Base-by-base conservation (phyloP, 2,329 filamentous ascomycete genomes). In the Chaetomiaceae sp. region DNA sequence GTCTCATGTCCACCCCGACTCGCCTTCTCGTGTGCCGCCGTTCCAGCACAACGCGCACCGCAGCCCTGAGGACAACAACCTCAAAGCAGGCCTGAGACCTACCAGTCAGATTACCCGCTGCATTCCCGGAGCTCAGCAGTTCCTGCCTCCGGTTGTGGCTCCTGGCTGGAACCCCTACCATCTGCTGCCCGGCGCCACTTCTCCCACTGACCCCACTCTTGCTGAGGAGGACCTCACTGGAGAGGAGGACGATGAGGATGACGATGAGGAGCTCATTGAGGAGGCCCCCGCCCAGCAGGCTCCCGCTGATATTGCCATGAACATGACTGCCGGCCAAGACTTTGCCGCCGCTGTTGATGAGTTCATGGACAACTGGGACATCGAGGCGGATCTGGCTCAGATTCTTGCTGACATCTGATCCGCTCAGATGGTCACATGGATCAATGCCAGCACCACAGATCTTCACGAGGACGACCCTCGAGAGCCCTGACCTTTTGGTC, bases 81-180 rank as follows among this genome's bases (percentile, higher is more conserved):
- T 39, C 13, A 37, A 35, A 16, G 38, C 45, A 34, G 40, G 27
- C 7, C 10, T 52, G 1, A 5, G 13, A 19, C 44, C 38, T 16
- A 46, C 9, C n/a, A 53, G 49, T 39, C 40, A 50, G 4, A 55
- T 53, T 42, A 53, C 49, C 17, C 41, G 37, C 13, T 33, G n/a
- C 30, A 44, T 55, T 27, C 50, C 53, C 20, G 31, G 20, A 12
- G 30, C 53, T 21, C 46, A 48, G 33, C 42, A 25, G n/a, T 53
- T 55, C 17, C 43, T 55, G 3, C 45, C 42, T n/a, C 49, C 53
- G 12, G 40, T 46, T 19, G 40, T 30, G 37, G 25, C 19, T 3
- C 42, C 45, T 5, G 46, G 40, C 19, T 55, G 53, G 53, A 47
- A 37, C 9, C 50, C 53, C n/a, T 37, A 41, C n/a, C 38, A 55